These are phyloP conservation scores for Sclerotinia minor DNA, from an alignment of 2,329 filamentous ascomycete species.

Conservation along the genomic window DNA sequence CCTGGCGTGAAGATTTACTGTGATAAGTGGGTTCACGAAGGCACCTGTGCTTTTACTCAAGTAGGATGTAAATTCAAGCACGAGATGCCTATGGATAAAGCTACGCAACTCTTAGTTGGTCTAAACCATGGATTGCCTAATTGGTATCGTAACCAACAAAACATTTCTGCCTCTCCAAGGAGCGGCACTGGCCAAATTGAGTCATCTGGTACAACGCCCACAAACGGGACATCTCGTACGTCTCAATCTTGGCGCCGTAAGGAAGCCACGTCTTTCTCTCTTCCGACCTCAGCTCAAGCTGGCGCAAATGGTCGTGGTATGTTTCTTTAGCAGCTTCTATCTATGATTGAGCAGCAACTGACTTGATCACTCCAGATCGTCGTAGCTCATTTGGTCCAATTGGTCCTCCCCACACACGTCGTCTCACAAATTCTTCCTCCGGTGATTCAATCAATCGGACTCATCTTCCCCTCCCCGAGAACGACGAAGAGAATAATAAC, in stretches of 20 bases:
- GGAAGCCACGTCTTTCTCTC: neutral
- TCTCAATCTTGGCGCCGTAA: constrained; percentile 22
- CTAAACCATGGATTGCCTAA: constrained; percentile 61
- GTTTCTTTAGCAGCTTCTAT: neutral
- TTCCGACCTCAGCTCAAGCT: neutral
- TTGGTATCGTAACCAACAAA: constrained; percentile 22
- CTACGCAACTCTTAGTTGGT: constrained; percentile 68
- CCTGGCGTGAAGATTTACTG: constrained; percentile 68
- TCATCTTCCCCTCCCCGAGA: neutral
- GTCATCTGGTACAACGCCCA: constrained; percentile 12
- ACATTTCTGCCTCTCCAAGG: neutral
- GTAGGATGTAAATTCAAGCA: constrained; percentile 89
- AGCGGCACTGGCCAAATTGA: constrained; percentile 15
- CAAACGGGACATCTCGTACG: neutral
- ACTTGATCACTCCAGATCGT: neutral
- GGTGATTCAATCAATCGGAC: neutral
- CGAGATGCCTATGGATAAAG: constrained; percentile 74
- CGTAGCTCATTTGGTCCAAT: constrained; percentile 23
- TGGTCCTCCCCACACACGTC: constrained; percentile 20
- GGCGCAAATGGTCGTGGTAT: constrained; percentile 15
- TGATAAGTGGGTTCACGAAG: constrained; percentile 86
- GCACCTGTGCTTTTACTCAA: constrained; percentile 80
- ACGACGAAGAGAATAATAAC: neutral
- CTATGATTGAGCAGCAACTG: neutral
- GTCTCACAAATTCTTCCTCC: constrained; percentile 16